Evolutionary conservation across 148 eudicot species (phyloP), one percentile per base, ranked within the genome.

Genomic region (Chenopodium suecicum): DNA sequence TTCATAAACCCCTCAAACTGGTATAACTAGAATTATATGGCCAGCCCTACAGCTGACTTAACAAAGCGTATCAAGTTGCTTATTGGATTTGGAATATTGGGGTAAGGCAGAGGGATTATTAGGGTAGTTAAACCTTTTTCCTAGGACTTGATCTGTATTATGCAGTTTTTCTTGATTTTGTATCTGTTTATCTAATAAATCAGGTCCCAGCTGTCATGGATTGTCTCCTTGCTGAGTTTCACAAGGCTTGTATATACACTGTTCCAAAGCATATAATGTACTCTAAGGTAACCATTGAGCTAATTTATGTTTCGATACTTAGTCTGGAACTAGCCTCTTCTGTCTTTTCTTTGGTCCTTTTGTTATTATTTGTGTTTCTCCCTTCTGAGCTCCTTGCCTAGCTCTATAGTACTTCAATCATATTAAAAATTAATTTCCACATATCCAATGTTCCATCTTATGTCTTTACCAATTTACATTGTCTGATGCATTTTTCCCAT

Each of bases 151-250:
- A 56, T 25, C 62, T 70, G 23, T 56, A 44, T 20, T 47, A 22
- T 77, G n/a, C 64, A 62, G 16, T 66, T 69, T 7, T 11, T 71
- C 0, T 48, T 84, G 52, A 37, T 63, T 79, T 44, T 60, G 25
- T 32, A 67, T 37, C 25, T 70, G 73, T 37, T 32, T 70, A 50
- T 73, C 82, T 74, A 48, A 71, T 81, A 54, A 83, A 76, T 58
- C 88, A 96, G 99, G 90, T 94, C 60, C 99, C 94, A 27, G 88
- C 58, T 70, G 91, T 89, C 86, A 90, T 94, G 97, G 94, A 94
- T 44, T 84, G 88, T 83, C 80, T 96, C 44, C 87, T 96, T 75
- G 97, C 99, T 56, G 88, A 90, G 85, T 85, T 96, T 84, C 93
- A 94, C 82, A 88, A 73, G 86, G 95, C 85, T 76, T 96, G 98